These are phyloP conservation scores for Fagus crenata DNA, from an alignment of 306 rosid species.

Conservation along the genomic window DNA sequence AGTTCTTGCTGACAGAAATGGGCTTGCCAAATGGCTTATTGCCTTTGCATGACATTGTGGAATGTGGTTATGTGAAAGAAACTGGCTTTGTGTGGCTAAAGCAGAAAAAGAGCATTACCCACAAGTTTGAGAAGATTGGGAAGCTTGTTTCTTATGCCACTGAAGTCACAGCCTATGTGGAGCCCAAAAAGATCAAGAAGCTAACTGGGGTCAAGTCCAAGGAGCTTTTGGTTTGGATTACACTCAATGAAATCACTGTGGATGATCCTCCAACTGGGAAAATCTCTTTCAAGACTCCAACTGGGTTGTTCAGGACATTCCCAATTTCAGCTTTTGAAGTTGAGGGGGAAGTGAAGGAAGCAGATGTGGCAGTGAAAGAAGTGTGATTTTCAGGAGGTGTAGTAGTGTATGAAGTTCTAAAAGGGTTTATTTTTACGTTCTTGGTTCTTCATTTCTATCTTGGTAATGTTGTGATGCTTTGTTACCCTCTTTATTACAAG, in stretches of 20 bases:
- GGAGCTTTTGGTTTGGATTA: conserved; percentile 82
- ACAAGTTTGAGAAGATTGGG: conserved; percentile 80
- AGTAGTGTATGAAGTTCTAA: too few species aligned
- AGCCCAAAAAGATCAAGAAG: conserved; percentile 62
- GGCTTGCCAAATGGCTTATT: conserved; percentile 69
- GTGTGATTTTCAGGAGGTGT: conserved; percentile 26
- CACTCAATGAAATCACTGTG: conserved; percentile 58
- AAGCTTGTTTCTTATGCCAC: conserved; percentile 57
- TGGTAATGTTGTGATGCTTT: conserved; percentile 7
- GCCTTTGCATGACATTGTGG: conserved; percentile 71
- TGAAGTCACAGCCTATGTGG: conserved; percentile 69
- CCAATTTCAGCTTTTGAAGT: conserved; percentile 61
- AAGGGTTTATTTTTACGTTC: too few species aligned
- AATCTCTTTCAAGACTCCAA: conserved; percentile 62
- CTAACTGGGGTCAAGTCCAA: conserved; percentile 79
- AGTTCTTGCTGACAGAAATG: conserved; percentile 53
- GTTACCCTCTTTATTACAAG: not conserved
- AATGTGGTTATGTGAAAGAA: conserved; percentile 67
- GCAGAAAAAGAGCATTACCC: conserved; percentile 60
- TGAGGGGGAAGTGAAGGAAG: conserved; percentile 43
- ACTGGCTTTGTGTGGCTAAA: conserved; percentile 86
- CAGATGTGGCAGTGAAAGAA: conserved; percentile 38
- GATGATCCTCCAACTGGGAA: conserved; percentile 75
- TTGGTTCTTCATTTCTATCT: too few species aligned
- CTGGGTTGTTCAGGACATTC: conserved; percentile 62